These are phyloP conservation scores for Aplosporella prunicola DNA, from an alignment of 2,329 filamentous ascomycete species.

Conservation along the genomic window DNA sequence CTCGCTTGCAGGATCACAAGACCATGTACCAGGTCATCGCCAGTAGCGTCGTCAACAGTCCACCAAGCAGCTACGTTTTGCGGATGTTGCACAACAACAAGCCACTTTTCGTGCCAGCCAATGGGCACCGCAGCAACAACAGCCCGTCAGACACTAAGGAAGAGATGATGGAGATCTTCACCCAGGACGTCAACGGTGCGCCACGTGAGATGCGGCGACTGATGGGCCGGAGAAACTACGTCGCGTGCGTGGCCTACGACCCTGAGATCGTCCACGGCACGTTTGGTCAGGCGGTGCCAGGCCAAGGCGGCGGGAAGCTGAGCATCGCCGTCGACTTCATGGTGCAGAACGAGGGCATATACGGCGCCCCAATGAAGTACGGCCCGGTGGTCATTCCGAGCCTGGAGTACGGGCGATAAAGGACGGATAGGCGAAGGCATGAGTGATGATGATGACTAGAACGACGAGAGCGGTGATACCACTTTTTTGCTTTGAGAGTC, in stretches of 20 bases:
- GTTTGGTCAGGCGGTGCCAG: slow-evolving; percentile 30
- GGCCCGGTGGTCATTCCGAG: slow-evolving; percentile 90
- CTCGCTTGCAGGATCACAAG: slow-evolving; percentile 87
- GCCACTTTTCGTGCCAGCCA: slow-evolving; percentile 79
- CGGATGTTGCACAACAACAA: slow-evolving; percentile 95
- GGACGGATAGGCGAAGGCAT: not conserved
- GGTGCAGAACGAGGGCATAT: slow-evolving; percentile 82
- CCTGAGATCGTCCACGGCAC: slow-evolving; percentile 59
- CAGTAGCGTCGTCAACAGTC: slow-evolving; percentile 82
- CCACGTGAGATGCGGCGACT: slow-evolving; percentile 78
- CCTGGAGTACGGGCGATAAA: slow-evolving; percentile 40
- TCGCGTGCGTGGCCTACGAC: slow-evolving; percentile 89
- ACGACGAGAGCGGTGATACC: slow-evolving; percentile 2
- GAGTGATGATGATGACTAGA: not conserved
- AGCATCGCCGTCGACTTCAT: slow-evolving; percentile 94
- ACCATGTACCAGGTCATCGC: slow-evolving; percentile 99
- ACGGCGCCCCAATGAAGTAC: slow-evolving; percentile 81
- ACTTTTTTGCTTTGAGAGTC: slow-evolving; percentile 1
- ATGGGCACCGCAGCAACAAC: slow-evolving; percentile 64
- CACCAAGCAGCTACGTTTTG: slow-evolving; percentile 74
- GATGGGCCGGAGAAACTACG: slow-evolving; percentile 89
- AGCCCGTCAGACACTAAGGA: slow-evolving; percentile 87
- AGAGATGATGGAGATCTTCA: slow-evolving; percentile 99
- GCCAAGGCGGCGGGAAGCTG: slow-evolving; percentile 42
- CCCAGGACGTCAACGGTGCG: slow-evolving; percentile 79